Percentiles rank a stretch among this genome's conserved stretches.
Evolutionary conservation across 768 basidiomycete species (phyloP).

Genomic region (Mycena vulgaris): DNA sequence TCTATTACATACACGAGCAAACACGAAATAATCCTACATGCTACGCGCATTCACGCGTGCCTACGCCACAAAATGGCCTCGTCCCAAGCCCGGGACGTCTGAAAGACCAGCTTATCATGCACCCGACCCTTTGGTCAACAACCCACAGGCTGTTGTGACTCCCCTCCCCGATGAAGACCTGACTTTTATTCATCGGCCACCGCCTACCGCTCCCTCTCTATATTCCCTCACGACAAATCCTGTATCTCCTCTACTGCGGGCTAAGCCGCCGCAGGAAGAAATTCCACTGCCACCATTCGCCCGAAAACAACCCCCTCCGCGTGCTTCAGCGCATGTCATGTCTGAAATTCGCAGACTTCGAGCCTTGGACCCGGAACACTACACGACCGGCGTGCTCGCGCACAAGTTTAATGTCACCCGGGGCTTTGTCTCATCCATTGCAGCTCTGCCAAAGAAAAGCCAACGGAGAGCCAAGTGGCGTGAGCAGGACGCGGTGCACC

Average conservation of each 20-base stretch:
- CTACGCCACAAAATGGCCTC: conserved; percentile 56
- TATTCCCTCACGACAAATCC: conserved; percentile 79
- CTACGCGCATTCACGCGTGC: conserved; percentile 41
- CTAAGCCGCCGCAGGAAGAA: conserved; percentile 47
- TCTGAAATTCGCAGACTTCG: conserved; percentile 73
- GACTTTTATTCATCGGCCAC: conserved; percentile 90
- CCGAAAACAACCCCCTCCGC: conserved; percentile 57
- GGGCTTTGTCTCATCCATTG: conserved; percentile 75
- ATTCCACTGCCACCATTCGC: conserved; percentile 64
- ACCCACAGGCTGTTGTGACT: conserved; percentile 66
- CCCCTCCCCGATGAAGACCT: conserved; percentile 67
- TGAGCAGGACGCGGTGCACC: conserved; percentile 64
- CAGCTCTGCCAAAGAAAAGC: conserved; percentile 71
- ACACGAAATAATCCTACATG: conserved; percentile 19
- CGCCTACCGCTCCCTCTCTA: conserved; percentile 82
- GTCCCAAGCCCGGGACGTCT: conserved; percentile 66
- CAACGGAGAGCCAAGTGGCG: conserved; percentile 60
- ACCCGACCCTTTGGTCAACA: conserved; percentile 71
- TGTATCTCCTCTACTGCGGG: conserved; percentile 77
- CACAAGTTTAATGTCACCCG: conserved; percentile 82
- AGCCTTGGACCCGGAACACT: conserved; percentile 66
- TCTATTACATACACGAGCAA: conserved; percentile 17
- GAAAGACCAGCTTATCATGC: conserved; percentile 71
- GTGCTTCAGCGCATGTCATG: conserved; percentile 67
- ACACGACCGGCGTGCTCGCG: conserved; percentile 79